Conservation (phyloP, 331 rosid genomes). For the Phaseolus coccineus region DNA sequence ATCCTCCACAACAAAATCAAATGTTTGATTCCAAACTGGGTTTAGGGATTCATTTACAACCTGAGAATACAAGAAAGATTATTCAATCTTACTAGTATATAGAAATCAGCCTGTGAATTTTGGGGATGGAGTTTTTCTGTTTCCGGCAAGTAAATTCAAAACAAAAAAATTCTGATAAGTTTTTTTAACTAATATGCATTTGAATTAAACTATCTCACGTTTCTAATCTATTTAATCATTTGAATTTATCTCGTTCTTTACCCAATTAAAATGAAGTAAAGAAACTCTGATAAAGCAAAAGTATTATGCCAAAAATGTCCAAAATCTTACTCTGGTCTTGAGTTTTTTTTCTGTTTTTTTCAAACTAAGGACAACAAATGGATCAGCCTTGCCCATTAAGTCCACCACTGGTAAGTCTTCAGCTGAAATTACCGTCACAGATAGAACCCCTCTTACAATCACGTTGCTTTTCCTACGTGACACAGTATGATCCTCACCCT, state of each 20-base stretch:
- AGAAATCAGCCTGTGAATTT: background rate
- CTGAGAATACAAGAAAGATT: conserved; percentile 50
- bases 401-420: conserved; percentile 87
- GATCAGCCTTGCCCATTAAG: conserved; percentile 96
- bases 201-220: background rate
- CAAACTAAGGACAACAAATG: conserved; percentile 76
- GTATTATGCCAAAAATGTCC: background rate
- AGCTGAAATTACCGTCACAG: conserved; percentile 89
- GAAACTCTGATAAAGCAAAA: background rate
- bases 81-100: background rate
- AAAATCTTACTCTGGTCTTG: conserved; percentile 80
- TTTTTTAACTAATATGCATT: background rate
- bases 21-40: conserved; percentile 97
- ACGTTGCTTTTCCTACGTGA: conserved; percentile 67
- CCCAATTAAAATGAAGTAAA: conserved; percentile 3
- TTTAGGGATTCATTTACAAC: conserved; percentile 81
- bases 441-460: conserved; percentile 86
- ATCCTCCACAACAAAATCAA: conserved; percentile 96
- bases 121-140: background rate
- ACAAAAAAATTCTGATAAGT: background rate
- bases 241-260: background rate
- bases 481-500: conserved; percentile 41
- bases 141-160: conserved; percentile 16
- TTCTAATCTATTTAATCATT: background rate
- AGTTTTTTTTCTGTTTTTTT: conserved; percentile 77